Conservation (phyloP, 2,329 filamentous ascomycete genomes). For the Diplodia intermedia region DNA sequence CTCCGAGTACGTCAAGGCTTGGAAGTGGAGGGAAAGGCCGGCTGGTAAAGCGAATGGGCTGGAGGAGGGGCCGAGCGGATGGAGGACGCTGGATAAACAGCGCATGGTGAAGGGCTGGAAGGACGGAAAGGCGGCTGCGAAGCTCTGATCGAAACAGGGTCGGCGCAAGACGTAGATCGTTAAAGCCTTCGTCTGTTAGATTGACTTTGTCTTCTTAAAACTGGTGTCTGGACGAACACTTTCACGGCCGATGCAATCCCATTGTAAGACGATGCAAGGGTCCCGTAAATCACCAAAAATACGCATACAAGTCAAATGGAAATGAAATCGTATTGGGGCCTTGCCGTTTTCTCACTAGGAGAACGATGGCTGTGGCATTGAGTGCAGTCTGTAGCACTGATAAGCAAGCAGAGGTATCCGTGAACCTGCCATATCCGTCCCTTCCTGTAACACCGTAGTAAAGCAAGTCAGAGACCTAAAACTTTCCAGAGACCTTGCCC, state of each 20-base stretch:
- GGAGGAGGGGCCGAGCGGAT: constrained; percentile 40
- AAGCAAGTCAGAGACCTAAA: too few species aligned
- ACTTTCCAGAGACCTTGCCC: too few species aligned
- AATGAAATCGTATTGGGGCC: neutral
- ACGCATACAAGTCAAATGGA: too few species aligned
- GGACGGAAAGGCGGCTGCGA: constrained; percentile 36
- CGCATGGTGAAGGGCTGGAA: constrained; percentile 36
- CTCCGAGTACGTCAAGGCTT: constrained; percentile 34
- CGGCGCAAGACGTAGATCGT: neutral
- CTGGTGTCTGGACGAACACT: neutral
- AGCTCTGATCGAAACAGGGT: constrained; percentile 5
- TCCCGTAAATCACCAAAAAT: neutral
- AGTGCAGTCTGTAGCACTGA: neutral
- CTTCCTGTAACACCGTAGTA: neutral
- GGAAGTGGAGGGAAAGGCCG: constrained; percentile 36
- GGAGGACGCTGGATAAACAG: constrained; percentile 41
- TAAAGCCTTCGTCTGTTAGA: neutral
- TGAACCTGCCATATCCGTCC: neutral
- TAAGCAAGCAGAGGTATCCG: neutral
- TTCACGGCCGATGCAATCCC: neutral
- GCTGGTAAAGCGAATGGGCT: constrained; percentile 39
- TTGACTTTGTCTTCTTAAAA: neutral
- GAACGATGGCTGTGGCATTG: neutral
- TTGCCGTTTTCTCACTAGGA: neutral
- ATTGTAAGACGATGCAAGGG: neutral